Evolutionary conservation across 2,329 filamentous ascomycete species (phyloP), one percentile per base, ranked within the genome.

Genomic region (Diaporthe vexans): DNA sequence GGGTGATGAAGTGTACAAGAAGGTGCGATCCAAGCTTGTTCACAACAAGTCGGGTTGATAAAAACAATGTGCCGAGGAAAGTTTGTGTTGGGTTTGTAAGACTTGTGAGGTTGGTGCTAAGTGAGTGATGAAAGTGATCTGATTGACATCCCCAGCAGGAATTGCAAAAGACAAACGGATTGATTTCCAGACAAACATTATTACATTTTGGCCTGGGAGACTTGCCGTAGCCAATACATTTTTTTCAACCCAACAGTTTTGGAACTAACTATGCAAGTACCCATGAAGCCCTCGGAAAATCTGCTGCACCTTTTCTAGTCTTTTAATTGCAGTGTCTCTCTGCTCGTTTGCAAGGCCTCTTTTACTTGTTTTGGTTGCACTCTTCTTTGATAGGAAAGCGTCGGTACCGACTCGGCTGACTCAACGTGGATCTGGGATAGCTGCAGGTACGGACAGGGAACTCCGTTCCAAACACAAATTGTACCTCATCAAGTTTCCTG

Each of bases 371-470:
- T 71, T 71, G 68, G 29, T 59, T 21, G 21, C 13, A 15, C n/a
- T 35, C 11, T 8, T 15, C 17, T 37, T n/a, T 37, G 21, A 40
- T 21, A 24, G 8, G 51, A 59, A 61, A 52, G 24, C 35, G 40
- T 40, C 57, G 73, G 57, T 67, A 40, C 73, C 57, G 58, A 29
- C 19, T 74, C 58, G 67, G 58, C 68, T 21, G 43, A 1, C 7
- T n/a, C 33, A 10, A 10, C 4, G 52, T 54, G 54, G 54, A 13
- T 69, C 40, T 35, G 57, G 63, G 43, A 35, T 56, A 70, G 56
- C 56, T 73, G 63, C 72, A 71, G 65, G 59, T 48, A 35, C 21
- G 8, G 21, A 73, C 61, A 73, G 51, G 68, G 68, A 52, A 24
- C 26, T 40, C 35, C 10, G 4, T 11, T 11, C 24, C 37, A 51